phyloP scores from a whole-genome alignment of 805 yeast species.

The Metschnikowia gelsemii region DNA sequence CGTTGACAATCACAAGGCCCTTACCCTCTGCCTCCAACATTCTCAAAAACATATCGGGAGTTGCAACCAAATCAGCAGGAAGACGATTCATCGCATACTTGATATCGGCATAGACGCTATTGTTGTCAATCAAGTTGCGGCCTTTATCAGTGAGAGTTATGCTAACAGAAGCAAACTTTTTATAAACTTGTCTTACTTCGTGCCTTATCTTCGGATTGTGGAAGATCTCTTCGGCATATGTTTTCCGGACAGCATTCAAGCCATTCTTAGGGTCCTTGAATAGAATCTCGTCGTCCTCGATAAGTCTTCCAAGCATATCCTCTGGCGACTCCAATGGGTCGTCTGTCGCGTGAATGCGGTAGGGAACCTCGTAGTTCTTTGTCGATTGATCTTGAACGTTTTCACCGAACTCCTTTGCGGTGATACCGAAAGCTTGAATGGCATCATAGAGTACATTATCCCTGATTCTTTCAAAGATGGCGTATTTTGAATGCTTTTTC shows the following conservation, averaged over 20 bases:
- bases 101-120: constrained; percentile 81
- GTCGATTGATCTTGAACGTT: constrained; percentile 66
- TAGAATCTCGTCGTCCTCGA: constrained; percentile 47
- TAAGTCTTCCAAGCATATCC: constrained; percentile 50
- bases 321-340: constrained; percentile 64
- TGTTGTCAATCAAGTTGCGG: constrained; percentile 66
- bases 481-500: constrained; percentile 59
- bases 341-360: constrained; percentile 66
- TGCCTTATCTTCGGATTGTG: constrained; percentile 79
- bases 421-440: constrained; percentile 69
- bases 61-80: constrained; percentile 65
- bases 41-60: constrained; percentile 81
- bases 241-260: constrained; percentile 67
- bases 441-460: constrained; percentile 62
- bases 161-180: constrained; percentile 64
- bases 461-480: constrained; percentile 66
- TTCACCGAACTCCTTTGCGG: constrained; percentile 80
- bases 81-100: constrained; percentile 86
- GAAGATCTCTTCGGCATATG: constrained; percentile 74
- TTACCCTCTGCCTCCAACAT: constrained; percentile 89
- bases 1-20: constrained; percentile 67
- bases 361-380: constrained; percentile 41
- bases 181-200: constrained; percentile 62
- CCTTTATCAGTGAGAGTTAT: constrained; percentile 78
- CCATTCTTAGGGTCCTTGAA: constrained; percentile 63